Base-by-base conservation (phyloP, 2,329 filamentous ascomycete genomes). In the Fusarium sp. region DNA sequence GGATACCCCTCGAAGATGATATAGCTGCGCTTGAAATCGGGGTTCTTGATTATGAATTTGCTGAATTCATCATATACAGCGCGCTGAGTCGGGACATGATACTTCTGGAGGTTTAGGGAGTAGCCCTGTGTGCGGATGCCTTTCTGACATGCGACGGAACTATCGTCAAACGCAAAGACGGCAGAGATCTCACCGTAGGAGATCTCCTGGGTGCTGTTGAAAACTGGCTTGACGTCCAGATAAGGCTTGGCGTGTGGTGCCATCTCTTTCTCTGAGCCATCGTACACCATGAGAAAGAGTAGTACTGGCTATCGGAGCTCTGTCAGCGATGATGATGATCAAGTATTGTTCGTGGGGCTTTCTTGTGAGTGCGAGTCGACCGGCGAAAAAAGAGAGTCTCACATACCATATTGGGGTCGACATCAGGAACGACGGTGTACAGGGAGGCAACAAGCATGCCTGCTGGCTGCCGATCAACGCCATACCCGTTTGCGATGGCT, bases 1-100 rank as follows among this genome's bases (percentile, higher is more conserved):
- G 87, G 84, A 78, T 90, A 91, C 6, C 86, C 86, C 74, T 91
- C 89, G 63, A 90, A 87, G 84, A 90, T 86, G 80, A 90, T 87
- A 48, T 30, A 52, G 10, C 48, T 52, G 16, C 25, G 48, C 48
- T 52, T 52, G 25, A 52, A 52, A 10, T 52, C 48, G 16, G 48
- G 25, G 5, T n/a, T 52, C 0, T 30, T n/a, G 16, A 2, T n/a
- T 30, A 90, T 81, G 6, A 76, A 78, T 11, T 59, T 63, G 50
- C 58, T 75, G 27, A 78, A 77, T 6, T 66, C 54, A 58, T 71
- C 66, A 71, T 75, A 13, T 67, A 73, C 0, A n/a, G 9, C 2
- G 70, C 30, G 16, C 48, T 30, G 48, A n/a, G 48, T 30, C 9
- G 25, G 48, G 27, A 30, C 4, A 9, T 52, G 25, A 27, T 52